Base-by-base conservation (phyloP, 1,284 basidiomycete genomes). In the Ustilago nuda region DNA sequence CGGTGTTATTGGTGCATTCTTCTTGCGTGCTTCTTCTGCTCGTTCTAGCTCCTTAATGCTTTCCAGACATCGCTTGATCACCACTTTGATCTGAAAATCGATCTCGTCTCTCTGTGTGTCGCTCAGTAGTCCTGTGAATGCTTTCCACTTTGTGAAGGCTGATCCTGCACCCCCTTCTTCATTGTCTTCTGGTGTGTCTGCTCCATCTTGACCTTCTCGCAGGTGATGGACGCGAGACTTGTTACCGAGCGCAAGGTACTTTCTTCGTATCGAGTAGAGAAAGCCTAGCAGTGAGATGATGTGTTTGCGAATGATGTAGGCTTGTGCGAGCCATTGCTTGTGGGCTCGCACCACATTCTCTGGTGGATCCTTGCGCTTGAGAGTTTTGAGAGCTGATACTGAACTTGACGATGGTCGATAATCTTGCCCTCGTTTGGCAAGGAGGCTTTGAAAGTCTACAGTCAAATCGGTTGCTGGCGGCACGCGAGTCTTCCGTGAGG, bases 61-160 rank as follows among this genome's bases (percentile, higher is more conserved):
- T 72, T 94, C 92, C 17, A 94, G 90, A 85, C 93, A 94, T 63
- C 91, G 90, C 59, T 91, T 90, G 65, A 96, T 88, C 58, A 94
- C 91, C 66, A 93, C 89, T 71, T 92, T 91, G 33, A 93, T 92
- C 84, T 95, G 93, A 73, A 94, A 88, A 87, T 96, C 94, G 69
- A 96, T 92, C 86, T 95, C 92, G 87, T 95, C 94, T 59, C 94
- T 88, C 85, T 96, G 93, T 71, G 92, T 90, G 80, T 95, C 94
- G 30, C 90, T 91, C 15, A 96, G 89, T 82, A 91, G 88, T 67
- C 90, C 90, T 2, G 64, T 88, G 63, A 90, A 90, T 13, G 89
- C 56, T 48, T 74, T 80, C 80, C 80, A 82, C 54, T 77, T 79
- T 33, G 78, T 66, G 53, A 83, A 82, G 0, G 73, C 68, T 1